These are phyloP conservation scores for Arthrobotrys iridis DNA, from an alignment of 2,329 filamentous ascomycete species.

Conservation along the genomic window DNA sequence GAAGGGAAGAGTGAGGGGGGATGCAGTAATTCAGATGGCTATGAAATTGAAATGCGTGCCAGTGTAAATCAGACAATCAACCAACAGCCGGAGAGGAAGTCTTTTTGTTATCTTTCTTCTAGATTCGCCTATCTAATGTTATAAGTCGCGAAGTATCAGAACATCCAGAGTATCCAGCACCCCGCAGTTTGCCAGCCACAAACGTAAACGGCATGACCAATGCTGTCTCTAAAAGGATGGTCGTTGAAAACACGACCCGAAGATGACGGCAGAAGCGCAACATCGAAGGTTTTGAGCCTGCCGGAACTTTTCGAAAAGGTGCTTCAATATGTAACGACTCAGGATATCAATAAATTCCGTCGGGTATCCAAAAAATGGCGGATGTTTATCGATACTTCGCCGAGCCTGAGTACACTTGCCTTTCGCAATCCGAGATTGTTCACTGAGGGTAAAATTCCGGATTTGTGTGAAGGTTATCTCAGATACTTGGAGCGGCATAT, in stretches of 20 bases:
- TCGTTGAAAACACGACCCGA: neutral
- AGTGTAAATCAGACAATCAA: too few relatives aligned
- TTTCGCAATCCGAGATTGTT: slow-evolving; percentile 1
- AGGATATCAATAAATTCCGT: slow-evolving; percentile 14
- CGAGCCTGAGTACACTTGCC: neutral
- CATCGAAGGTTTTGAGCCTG: neutral
- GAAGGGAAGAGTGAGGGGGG: slow-evolving; percentile 13
- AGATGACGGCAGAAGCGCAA: neutral
- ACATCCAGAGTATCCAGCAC: neutral
- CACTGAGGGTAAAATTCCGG: neutral
- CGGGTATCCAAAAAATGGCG: slow-evolving; percentile 13
- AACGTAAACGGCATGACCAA: neutral
- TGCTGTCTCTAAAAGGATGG: slow-evolving; percentile 3
- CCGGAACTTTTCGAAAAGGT: slow-evolving; percentile 8
- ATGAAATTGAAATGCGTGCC: too few relatives aligned
- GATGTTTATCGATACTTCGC: slow-evolving; percentile 6
- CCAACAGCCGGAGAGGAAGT: too few relatives aligned
- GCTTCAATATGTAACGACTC: neutral
- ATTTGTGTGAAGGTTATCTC: slow-evolving; percentile 4
- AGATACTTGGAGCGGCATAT: neutral
- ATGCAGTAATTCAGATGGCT: neutral
- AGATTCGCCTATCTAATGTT: neutral
- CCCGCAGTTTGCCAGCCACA: neutral
- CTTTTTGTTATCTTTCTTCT: neutral
- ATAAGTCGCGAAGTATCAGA: neutral